These are phyloP conservation scores for Leishmania braziliensis DNA, from an alignment of 208 protist genomes.

Conservation along the genomic window DNA sequence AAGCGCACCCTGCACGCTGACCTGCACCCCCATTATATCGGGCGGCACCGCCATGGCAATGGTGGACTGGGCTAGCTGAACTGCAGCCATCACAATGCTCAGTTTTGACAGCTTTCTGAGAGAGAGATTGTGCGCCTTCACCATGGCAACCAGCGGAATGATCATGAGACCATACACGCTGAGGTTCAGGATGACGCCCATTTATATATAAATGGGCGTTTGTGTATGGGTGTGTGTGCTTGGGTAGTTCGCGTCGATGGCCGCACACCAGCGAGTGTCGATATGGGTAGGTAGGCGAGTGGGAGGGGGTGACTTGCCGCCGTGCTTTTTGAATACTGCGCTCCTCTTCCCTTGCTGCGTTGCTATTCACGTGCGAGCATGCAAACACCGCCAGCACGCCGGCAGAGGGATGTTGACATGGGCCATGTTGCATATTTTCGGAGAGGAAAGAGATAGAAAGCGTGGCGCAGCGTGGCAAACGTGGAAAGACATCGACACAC, in stretches of 20 bases:
- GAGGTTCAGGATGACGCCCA: constrained; percentile 71
- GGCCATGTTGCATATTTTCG: not conserved
- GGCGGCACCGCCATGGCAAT: constrained; percentile 39
- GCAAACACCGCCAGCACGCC: too few relatives aligned
- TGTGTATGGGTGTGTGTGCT: not conserved
- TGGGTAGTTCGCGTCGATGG: constrained; percentile 4
- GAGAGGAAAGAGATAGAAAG: not conserved
- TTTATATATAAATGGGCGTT: constrained; percentile 25
- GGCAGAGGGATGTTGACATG: not conserved
- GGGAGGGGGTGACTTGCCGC: not conserved
- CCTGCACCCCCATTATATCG: constrained; percentile 21
- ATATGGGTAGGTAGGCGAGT: not conserved
- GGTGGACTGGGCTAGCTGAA: constrained; percentile 65
- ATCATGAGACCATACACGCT: constrained; percentile 80
- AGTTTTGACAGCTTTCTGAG: constrained; percentile 45
- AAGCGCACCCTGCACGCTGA: constrained; percentile 35
- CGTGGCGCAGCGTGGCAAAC: not conserved
- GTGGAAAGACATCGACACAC: too few relatives aligned
- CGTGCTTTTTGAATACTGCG: not conserved
- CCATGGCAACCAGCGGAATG: constrained; percentile 62
- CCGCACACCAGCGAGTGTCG: not conserved
- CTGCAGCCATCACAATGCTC: constrained; percentile 32
- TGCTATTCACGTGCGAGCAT: not conserved
- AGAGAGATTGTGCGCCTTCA: constrained; percentile 60
- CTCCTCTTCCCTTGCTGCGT: not conserved